phyloP scores from a whole-genome alignment of 306 rosid species.

The Vigna mungo region DNA sequence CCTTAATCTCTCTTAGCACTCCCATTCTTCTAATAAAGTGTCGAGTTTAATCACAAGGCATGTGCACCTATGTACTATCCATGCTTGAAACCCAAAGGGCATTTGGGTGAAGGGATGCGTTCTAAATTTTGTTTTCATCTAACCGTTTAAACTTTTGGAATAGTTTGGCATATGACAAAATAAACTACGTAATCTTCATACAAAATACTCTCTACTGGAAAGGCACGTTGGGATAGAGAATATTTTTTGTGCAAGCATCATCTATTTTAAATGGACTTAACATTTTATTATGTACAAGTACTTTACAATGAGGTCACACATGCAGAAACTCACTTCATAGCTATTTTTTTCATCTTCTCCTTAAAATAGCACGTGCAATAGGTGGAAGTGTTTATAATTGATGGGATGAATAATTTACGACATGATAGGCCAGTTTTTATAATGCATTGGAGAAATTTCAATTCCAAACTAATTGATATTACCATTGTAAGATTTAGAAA shows the following conservation, averaged over 20 bases:
- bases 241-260: slow-evolving; percentile 16
- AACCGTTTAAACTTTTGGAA: background rate
- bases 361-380: slow-evolving; percentile 5
- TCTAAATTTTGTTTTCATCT: background rate
- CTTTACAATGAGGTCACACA: slow-evolving; percentile 2
- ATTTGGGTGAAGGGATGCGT: background rate
- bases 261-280: slow-evolving; percentile 7
- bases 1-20: background rate
- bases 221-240: background rate
- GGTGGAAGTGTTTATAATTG: background rate
- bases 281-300: background rate
- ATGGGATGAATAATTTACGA: slow-evolving; percentile 12
- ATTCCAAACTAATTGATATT: slow-evolving; percentile 19
- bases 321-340: slow-evolving; percentile 17
- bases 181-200: slow-evolving; percentile 31
- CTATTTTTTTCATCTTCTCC: slow-evolving; percentile 1
- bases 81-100: background rate
- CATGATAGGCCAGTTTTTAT: slow-evolving; percentile 10
- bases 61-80: background rate
- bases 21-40: background rate
- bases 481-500: background rate
- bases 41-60: background rate
- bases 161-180: background rate
- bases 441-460: background rate
- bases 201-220: slow-evolving; percentile 17